Base-by-base conservation (phyloP, 2,329 filamentous ascomycete genomes). In the Ophiocordyceps robertsii region DNA sequence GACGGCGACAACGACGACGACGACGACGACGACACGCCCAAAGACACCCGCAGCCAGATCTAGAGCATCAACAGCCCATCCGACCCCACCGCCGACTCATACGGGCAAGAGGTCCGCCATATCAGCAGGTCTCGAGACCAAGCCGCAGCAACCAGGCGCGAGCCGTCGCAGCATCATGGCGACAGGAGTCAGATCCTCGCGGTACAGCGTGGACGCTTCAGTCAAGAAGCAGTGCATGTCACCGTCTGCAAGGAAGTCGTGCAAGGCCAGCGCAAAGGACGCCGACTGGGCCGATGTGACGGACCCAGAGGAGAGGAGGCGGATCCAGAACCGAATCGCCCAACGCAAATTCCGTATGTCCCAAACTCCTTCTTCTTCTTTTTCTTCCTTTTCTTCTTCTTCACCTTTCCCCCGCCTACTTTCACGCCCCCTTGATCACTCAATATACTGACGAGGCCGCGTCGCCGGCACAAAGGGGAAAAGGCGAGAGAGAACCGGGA, bases 271-370 rank as follows among this genome's bases (percentile, higher is more conserved):
- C 29, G 39, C 58, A 19, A 72, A 69, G 48, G 64, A 64, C 3
- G 71, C 82, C 48, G 76, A 85, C 61, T 88, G 83, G 83, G 69
- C 73, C 27, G 72, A 80, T 0, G 70, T 87, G 37, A 74, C 73
- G 7, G 81, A 87, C 51, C 80, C 80, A 0, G 77, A 78, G 46
- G 80, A 85, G 62, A 71, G 83, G 54, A 69, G 83, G 47, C 78
- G 81, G 46, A 82, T 87, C 40, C 83, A 88, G 57, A 88, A 88
- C 56, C 74, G 81, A 42, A 73, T 86, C 46, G 82, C 82, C 2
- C 83, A 87, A 54, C 71, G 82, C 50, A 85, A 85, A 53, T 87
- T 85, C 51, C 72, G 83, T 87, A 70, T 54, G 80, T 52, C 13
- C 16, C 36, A 11, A 7, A 17, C 19, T 4, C 19, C 19, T 19